Evolutionary conservation across 2,329 filamentous ascomycete genomes (phyloP).

Genomic region (Didymella lethalis): DNA sequence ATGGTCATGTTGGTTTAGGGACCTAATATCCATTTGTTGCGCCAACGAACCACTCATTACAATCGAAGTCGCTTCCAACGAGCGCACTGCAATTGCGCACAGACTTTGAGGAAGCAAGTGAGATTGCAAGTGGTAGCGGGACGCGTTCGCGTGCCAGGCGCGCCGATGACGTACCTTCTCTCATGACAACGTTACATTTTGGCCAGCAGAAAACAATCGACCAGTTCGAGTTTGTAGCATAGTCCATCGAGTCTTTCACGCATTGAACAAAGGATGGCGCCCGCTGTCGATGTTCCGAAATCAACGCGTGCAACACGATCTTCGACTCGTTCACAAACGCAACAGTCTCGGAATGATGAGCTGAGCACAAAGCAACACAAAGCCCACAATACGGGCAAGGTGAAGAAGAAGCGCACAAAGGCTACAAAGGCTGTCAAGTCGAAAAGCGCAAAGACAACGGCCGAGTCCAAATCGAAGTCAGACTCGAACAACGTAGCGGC

Average conservation of each 20-base stretch:
- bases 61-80: too few relatives aligned
- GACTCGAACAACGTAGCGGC: not conserved
- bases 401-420: not conserved
- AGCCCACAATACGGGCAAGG: not conserved
- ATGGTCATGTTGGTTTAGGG: too few relatives aligned
- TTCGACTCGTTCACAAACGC: conserved; percentile 7
- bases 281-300: not conserved
- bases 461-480: not conserved
- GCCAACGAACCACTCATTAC: too few relatives aligned
- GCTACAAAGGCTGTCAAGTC: not conserved
- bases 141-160: not conserved
- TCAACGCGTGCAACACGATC: conserved; percentile 25
- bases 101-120: not conserved
- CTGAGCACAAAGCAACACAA: not conserved
- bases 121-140: not conserved
- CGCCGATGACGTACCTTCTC: not conserved
- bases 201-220: not conserved
- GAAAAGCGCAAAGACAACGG: not conserved
- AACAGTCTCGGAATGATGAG: not conserved
- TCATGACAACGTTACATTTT: not conserved
- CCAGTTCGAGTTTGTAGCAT: not conserved
- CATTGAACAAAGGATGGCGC: not conserved
- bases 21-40: too few relatives aligned
- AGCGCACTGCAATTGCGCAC: too few relatives aligned
- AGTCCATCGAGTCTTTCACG: too few relatives aligned